Conservation (phyloP, 2,329 filamentous ascomycete species). For the Coniochaeta hoffmannii region DNA sequence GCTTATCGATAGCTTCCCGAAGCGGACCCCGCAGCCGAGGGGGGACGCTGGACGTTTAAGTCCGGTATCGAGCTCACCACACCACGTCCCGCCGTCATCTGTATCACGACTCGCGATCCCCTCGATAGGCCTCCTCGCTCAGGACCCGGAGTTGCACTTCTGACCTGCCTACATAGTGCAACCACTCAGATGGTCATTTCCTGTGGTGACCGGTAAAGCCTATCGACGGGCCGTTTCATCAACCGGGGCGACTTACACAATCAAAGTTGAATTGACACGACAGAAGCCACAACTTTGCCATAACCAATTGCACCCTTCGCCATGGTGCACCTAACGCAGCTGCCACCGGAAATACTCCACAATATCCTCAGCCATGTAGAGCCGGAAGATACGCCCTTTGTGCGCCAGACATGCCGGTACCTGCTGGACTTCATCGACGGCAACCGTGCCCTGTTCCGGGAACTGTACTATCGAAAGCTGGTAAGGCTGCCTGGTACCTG, state of each 20-base stretch:
- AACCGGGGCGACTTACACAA: background rate
- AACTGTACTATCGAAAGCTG: constrained; percentile 50
- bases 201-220: no score
- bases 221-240: background rate
- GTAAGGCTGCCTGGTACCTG: constrained; percentile 29
- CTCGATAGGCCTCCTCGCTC: background rate
- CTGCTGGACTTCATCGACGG: constrained; percentile 47
- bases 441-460: constrained; percentile 53
- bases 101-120: background rate
- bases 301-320: constrained; percentile 4
- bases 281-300: background rate
- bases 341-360: constrained; percentile 58
- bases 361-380: constrained; percentile 49
- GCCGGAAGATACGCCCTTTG: constrained; percentile 45
- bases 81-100: background rate
- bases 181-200: no score
- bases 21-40: background rate
- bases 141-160: background rate
- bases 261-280: background rate
- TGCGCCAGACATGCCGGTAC: constrained; percentile 43
- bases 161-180: no score
- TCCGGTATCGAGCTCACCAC: background rate
- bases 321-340: constrained; percentile 14
- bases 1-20: background rate
- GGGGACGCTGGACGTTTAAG: background rate